phyloP scores from a whole-genome alignment of 2,329 filamentous ascomycete genomes.

The Cryphonectria radicalis region DNA sequence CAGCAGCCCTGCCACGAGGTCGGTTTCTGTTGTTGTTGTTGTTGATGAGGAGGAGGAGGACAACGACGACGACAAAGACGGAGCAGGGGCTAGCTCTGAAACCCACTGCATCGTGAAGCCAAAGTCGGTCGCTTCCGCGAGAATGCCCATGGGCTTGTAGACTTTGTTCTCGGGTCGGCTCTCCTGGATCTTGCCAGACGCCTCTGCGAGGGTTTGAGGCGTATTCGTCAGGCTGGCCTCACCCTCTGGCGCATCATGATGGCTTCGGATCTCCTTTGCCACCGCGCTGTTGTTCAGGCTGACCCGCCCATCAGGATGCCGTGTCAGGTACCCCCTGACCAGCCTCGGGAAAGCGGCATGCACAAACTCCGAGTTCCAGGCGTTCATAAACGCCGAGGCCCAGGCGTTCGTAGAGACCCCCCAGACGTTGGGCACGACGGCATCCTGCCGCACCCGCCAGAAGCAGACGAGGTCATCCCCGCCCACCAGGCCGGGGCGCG shows the following conservation, averaged over 20 bases:
- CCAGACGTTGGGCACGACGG: conserved; percentile 23
- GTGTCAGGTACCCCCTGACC: conserved; percentile 36
- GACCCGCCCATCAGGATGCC: conserved; percentile 28
- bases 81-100: conserved; percentile 38
- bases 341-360: conserved; percentile 34
- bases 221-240: conserved; percentile 3
- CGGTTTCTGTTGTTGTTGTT: conserved; percentile 16
- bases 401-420: conserved; percentile 10
- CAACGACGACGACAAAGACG: conserved; percentile 6
- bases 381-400: conserved; percentile 40
- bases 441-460: conserved; percentile 36
- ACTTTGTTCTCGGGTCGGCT: conserved; percentile 17
- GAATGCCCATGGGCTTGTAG: conserved; percentile 28
- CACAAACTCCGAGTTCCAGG: conserved; percentile 43
- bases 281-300: conserved; percentile 35
- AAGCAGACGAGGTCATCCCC: conserved; percentile 34
- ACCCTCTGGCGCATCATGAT: conserved; percentile 10
- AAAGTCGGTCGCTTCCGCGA: conserved; percentile 30
- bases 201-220: neutral
- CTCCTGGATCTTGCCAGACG: conserved; percentile 10
- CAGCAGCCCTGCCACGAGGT: conserved; percentile 32
- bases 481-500: conserved; percentile 17
- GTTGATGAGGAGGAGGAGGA: too few species aligned
- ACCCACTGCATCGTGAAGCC: conserved; percentile 40
- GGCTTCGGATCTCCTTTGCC: conserved; percentile 34